Base-by-base conservation (phyloP, 2,329 filamentous ascomycete species). In the Arachnopeziza araneosa region DNA sequence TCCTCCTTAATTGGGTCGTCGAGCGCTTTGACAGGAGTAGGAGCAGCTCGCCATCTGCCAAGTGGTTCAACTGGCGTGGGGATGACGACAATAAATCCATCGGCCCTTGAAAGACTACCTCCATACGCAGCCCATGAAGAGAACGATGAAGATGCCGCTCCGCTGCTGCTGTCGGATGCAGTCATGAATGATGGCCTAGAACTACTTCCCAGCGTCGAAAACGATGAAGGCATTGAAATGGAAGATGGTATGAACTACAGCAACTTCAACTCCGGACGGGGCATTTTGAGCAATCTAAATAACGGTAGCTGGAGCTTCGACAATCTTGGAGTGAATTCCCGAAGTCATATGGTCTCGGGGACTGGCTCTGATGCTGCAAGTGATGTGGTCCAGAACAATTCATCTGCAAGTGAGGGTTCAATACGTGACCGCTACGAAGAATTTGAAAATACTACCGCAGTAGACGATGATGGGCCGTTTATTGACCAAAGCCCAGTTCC, bases 1-100 rank as follows among this genome's bases (percentile, higher is more conserved):
- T 91, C 85, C 85, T 93, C 87, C 87, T 88, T 80, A 81, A 86
- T 79, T 93, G 91, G 90, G 84, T 93, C 87, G 88, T 90, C 90
- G 90, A 91, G 88, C 89, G 88, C 84, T 84, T 90, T 83, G 82
- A 82, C 75, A 83, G 86, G 80, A 90, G 86, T 80, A 83, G 89
- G 76, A 91, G 88, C 80, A 86, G 84, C 76, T 89, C 86, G 75
- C 85, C 87, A 72, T 80, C 81, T 73, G 77, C 83, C 74, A 81
- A 82, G 76, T 86, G 83, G 83, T 82, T 82, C 62, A 60, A 67
- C 49, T 72, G 68, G 68, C 65, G 65, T 54, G 60, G 65, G 44
- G 63, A 68, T 60, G 67, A 70, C 49, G 63, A 70, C 65, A 58
- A 54, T 67, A 63, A 67, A 70, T 64, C 68, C 63, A 44, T 61